Conservation (phyloP, 345 rosid species). For the Hirschfeldia incana region DNA sequence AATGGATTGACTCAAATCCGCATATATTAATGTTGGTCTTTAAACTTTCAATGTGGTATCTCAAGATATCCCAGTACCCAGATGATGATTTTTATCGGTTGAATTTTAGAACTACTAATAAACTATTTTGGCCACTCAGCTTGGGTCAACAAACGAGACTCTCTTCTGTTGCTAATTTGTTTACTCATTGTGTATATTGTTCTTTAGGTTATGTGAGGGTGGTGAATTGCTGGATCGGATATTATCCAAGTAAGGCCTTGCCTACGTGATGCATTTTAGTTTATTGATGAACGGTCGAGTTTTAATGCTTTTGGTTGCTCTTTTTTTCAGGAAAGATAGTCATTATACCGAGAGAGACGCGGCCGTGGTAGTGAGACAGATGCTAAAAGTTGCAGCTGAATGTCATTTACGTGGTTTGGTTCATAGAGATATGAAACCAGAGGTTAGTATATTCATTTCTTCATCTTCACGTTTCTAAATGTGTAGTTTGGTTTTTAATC, state of each 20-base stretch:
- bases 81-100: too few species aligned
- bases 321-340: conserved; percentile 71
- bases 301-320: not conserved
- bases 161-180: not conserved
- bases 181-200: not conserved
- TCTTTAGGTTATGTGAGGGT: conserved; percentile 83
- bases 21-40: too few species aligned
- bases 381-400: conserved; percentile 94
- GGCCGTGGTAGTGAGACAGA: conserved; percentile 77
- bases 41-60: too few species aligned
- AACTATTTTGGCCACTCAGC: not conserved
- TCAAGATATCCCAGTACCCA: too few species aligned
- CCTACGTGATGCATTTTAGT: not conserved
- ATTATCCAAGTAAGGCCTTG: conserved; percentile 61
- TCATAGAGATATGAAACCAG: conserved; percentile 98
- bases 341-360: conserved; percentile 83
- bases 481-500: not conserved
- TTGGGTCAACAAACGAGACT: not conserved
- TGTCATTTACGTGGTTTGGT: conserved; percentile 93
- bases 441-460: conserved; percentile 51
- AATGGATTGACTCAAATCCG: too few species aligned
- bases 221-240: conserved; percentile 95
- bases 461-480: not conserved
- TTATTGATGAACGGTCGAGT: not conserved
- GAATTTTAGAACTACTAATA: too few species aligned